These are phyloP conservation scores for Chimonanthus salicifolius DNA, from an alignment of 164 flowering plant species.

Conservation along the genomic window DNA sequence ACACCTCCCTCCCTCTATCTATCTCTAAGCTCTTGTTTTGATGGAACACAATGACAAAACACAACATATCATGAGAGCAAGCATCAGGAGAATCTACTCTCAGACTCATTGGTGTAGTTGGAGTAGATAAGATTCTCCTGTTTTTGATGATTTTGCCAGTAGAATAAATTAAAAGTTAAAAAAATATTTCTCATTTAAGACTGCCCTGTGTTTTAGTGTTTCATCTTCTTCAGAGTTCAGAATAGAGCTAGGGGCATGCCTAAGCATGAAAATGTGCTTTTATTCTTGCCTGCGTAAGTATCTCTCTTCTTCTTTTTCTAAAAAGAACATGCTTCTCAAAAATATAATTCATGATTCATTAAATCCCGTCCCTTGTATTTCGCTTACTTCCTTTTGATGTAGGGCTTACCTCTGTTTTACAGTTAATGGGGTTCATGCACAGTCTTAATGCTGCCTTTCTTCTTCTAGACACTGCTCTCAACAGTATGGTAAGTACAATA, in stretches of 20 bases:
- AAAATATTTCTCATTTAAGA: not conserved
- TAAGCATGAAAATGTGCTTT: not conserved
- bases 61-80: not conserved
- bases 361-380: not conserved
- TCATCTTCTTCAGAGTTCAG: not conserved
- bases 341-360: not conserved
- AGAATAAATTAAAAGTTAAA: no score
- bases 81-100: not conserved
- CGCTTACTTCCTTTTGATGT: constrained; percentile 5
- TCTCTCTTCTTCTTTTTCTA: not conserved
- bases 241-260: not conserved
- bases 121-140: not conserved
- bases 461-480: constrained; percentile 50
- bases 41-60: not conserved
- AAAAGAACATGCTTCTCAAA: not conserved
- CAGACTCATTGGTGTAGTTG: not conserved
- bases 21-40: not conserved
- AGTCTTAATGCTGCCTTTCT: constrained; percentile 50
- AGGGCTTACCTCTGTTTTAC: constrained; percentile 19
- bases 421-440: constrained; percentile 71
- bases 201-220: not conserved
- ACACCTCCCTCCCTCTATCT: not conserved
- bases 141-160: not conserved
- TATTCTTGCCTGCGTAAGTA: not conserved
- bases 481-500: constrained; percentile 49